Evolutionary conservation across 2,329 filamentous ascomycete genomes (phyloP).

Genomic region (Botrytis galanthina): DNA sequence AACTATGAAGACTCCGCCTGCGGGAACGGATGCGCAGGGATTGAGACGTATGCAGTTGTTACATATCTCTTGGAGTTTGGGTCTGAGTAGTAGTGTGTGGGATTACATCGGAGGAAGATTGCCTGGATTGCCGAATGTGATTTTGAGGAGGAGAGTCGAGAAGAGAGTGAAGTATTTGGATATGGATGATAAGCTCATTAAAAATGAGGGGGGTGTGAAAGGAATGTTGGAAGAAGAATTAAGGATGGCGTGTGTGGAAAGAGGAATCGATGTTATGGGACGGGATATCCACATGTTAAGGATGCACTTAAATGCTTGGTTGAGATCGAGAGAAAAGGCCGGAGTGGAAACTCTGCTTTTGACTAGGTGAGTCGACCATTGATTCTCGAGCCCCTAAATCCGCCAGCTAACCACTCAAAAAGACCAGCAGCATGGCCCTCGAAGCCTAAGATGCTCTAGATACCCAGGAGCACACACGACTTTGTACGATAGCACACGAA

Average conservation of each 20-base stretch:
- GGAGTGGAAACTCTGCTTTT: constrained; percentile 36
- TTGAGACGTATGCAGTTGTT: constrained; percentile 42
- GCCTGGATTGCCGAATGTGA: constrained; percentile 43
- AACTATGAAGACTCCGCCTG: constrained; percentile 31
- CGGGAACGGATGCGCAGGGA: constrained; percentile 28
- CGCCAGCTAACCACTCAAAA: constrained; percentile 20
- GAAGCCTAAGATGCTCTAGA: constrained; percentile 18
- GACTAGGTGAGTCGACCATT: constrained; percentile 36
- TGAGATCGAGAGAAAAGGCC: constrained; percentile 40
- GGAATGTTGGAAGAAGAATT: constrained; percentile 64
- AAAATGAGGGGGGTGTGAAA: constrained; percentile 57
- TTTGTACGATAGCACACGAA: constrained; percentile 14
- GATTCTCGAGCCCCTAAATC: background rate
- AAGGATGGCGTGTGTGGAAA: constrained; percentile 66
- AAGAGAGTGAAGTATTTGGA: constrained; percentile 61
- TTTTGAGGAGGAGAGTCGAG: constrained; percentile 55
- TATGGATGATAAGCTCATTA: constrained; percentile 68
- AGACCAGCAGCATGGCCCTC: constrained; percentile 37
- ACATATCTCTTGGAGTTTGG: constrained; percentile 44
- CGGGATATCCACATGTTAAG: constrained; percentile 41
- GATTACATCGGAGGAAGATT: constrained; percentile 43
- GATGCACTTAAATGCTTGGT: constrained; percentile 42
- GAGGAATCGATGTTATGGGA: constrained; percentile 58
- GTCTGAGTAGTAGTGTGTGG: constrained; percentile 43
- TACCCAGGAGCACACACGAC: background rate